Base-by-base conservation (phyloP, 176 grass and related monocot genomes). In the Aegilops speltoides region DNA sequence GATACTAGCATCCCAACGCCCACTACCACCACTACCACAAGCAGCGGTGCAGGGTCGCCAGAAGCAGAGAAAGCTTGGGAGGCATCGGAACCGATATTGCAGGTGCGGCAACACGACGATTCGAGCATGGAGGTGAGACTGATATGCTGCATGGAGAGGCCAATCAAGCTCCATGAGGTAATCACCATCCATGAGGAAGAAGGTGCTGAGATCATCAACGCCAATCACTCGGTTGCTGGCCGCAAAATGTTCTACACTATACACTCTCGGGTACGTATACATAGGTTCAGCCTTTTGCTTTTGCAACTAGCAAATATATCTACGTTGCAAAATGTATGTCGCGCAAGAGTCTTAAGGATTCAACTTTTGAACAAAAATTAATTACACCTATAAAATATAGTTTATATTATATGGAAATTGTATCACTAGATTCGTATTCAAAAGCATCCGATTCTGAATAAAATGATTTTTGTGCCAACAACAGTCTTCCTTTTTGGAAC, bases 101-200 rank as follows among this genome's bases (percentile, higher is more conserved):
- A 91, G 82, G 86, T 96, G 41, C 61, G 87, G 81, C 71, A 86
- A 6, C 67, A 86, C 80, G 67, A 84, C n/a, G 87, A 17, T 4
- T 63, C 79, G 1, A 90, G 74, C 76, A 79, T 96, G 73, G 91
- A 96, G 14, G 69, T 93, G 36, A 78, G 88, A 63, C 22, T 96
- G 3, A 72, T 96, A 25, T 88, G 85, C 29, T 59, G 73, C 74
- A 40, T 16, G 2, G 9, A 77, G 28, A 63, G 81, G 61, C 62
- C 78, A n/a, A 76, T 89, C 78, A 89, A 83, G 84, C 59, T 96
- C 19, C 91, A 89, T 23, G 78, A 89, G 63, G 85, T 93, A 20
- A 84, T 92, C 78, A 60, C 61, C 46, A 77, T 96, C 67, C 83
- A 91, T 20, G 87, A 91, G 67, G 89, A 96, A 84, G 91, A 96